These are phyloP conservation scores for Niebla homalea DNA, from an alignment of 495 filamentous ascomycete genomes.

Conservation along the genomic window DNA sequence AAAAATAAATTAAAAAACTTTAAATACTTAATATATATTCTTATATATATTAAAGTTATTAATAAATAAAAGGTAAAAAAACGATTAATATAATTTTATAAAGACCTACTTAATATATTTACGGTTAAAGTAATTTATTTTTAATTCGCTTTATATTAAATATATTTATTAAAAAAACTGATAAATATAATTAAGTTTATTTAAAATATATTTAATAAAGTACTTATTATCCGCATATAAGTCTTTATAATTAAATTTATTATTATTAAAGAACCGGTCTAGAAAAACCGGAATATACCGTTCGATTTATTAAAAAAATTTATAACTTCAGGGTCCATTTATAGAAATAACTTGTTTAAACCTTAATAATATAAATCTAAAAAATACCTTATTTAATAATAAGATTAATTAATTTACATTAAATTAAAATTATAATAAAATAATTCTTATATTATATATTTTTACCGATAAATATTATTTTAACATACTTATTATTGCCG, in stretches of 20 bases:
- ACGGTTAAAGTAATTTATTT: neutral
- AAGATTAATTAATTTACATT: neutral
- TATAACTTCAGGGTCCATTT: neutral
- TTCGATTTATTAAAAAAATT: neutral
- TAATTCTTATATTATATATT: neutral
- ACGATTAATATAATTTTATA: neutral
- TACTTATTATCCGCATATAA: neutral
- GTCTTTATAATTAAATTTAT: neutral
- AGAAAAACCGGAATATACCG: neutral
- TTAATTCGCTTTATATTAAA: neutral
- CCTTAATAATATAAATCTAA: neutral
- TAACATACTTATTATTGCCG: too few relatives aligned
- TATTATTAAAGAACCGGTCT: neutral
- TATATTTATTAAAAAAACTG: too few relatives aligned
- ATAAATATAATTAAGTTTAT: too few relatives aligned
- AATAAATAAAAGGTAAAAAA: constrained; percentile 7
- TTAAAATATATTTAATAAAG: too few relatives aligned
- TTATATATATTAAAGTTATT: constrained; percentile 4
- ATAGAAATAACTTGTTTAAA: neutral
- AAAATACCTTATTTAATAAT: neutral
- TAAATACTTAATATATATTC: constrained; percentile 3
- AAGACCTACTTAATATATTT: neutral
- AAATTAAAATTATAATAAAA: neutral
- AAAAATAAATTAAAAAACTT: constrained; percentile 1
- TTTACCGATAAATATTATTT: neutral